Conservation (phyloP, 2,329 filamentous ascomycete species). For the Thielaviopsis punctulata region DNA sequence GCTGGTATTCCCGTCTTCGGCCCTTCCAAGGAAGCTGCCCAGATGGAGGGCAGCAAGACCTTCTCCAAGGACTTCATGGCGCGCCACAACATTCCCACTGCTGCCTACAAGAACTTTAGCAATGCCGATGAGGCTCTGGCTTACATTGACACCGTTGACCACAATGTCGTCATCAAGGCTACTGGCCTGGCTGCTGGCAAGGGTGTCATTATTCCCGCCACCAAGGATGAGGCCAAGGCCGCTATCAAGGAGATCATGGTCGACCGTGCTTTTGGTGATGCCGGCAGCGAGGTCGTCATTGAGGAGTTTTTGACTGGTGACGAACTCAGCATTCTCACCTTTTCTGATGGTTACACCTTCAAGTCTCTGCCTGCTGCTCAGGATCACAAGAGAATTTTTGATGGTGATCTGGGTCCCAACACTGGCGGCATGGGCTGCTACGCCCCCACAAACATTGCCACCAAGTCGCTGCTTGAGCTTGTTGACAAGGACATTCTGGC, state of each 20-base stretch:
- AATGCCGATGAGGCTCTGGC: constrained; percentile 53
- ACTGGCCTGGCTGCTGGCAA: constrained; percentile 85
- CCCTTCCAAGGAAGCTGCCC: constrained; percentile 65
- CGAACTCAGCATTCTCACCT: constrained; percentile 79
- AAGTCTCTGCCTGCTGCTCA: constrained; percentile 76
- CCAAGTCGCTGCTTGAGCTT: constrained; percentile 54
- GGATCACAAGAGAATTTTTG: constrained; percentile 89
- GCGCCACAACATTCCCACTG: constrained; percentile 75
- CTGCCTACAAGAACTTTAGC: constrained; percentile 76
- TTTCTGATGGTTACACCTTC: constrained; percentile 78
- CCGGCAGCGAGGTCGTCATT: constrained; percentile 83
- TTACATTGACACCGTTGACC: constrained; percentile 54
- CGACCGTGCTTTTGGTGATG: constrained; percentile 66
- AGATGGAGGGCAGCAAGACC: constrained; percentile 90
- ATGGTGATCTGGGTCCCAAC: constrained; percentile 80
- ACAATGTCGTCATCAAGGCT: constrained; percentile 84
- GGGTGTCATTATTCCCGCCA: constrained; percentile 76
- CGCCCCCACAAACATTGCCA: constrained; percentile 69
- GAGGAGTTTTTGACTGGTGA: constrained; percentile 87
- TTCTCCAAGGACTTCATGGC: constrained; percentile 98
- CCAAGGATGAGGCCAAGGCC: constrained; percentile 64
- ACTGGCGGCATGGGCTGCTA: constrained; percentile 98
- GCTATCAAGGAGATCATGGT: constrained; percentile 85
- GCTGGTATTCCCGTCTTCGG: constrained; percentile 71
- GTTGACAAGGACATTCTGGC: constrained; percentile 73